Conservation (phyloP, 1,139 yeast species). For the Suhomyces maxii region DNA sequence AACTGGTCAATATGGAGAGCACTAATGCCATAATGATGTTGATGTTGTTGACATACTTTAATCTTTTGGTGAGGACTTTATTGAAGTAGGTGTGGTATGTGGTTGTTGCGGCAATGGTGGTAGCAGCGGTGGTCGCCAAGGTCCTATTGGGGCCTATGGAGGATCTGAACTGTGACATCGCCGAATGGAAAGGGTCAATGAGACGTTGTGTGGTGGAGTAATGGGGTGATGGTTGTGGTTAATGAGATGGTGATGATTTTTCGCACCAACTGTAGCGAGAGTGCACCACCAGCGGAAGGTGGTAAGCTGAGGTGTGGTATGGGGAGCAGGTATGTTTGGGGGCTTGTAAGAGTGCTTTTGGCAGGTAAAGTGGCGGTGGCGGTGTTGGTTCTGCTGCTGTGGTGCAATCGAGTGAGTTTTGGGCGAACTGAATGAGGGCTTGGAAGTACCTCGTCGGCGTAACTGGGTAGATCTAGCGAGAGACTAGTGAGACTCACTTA, state of each 20-base stretch:
- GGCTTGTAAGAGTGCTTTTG: no score
- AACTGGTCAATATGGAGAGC: conserved; percentile 24
- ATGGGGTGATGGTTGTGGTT: neutral
- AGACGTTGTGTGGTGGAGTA: neutral
- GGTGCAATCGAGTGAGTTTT: neutral
- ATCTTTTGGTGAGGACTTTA: conserved; percentile 36
- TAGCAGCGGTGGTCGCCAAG: neutral
- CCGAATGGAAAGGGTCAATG: neutral
- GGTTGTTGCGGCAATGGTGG: conserved; percentile 12
- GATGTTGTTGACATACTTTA: conserved; percentile 38
- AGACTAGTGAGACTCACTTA: neutral
- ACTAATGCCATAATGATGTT: conserved; percentile 28
- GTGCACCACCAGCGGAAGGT: neutral
- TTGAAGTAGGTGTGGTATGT: conserved; percentile 30
- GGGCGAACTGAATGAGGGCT: neutral
- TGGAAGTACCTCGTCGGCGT: neutral
- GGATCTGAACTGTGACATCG: neutral
- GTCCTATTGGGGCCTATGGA: neutral
- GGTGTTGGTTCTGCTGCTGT: neutral
- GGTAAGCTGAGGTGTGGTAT: no score
- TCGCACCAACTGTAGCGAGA: neutral
- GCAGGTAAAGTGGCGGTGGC: neutral
- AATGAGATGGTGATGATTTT: neutral
- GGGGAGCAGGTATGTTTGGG: no score
- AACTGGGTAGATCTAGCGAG: neutral